Base-by-base conservation (phyloP, 2,329 filamentous ascomycete species). In the Ophiosphaerella korrae region DNA sequence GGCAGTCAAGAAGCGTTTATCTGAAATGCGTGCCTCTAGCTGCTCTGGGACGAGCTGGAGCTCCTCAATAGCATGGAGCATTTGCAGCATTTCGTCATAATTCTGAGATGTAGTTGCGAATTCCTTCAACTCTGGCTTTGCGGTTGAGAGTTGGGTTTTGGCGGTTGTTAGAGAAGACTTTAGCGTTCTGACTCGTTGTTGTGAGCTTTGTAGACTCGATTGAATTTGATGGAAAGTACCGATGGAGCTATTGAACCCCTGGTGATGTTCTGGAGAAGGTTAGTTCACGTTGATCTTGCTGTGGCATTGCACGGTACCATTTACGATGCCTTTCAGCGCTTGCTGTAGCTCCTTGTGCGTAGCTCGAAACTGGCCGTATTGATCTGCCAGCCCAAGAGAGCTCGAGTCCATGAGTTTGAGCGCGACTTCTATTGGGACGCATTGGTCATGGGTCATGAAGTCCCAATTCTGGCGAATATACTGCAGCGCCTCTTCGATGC, bases 201-300 rank as follows among this genome's bases (percentile, higher is more conserved):
- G 94, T 13, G 92, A 96, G 43, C 85, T 81, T 65, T 93, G 89
- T 59, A 99, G 94, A 75, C 91, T 96, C 45, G 87, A 86, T 74
- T 99, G 94, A 55, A 99, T 99, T 75, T 96, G 97, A 79, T 99
- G 95, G 70, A 97, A 99, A 16, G 93, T 97, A 73, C 93, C 94
- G 57, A 99, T 97, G 43, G 93, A 97, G 74, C 91, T 96, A 77
- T 97, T 99, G 82, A 99, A 99, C 40, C 94, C 95, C 74, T 99
- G 94, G 70, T 99, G 93, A 70, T 99, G 93, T 77, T 99, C 93
- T 81, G 51, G 18, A 12, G 3, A 13, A 9, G 23, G 35, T 50
- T 14, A 29, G 12, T 9, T 24, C 14, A 23, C 5, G 31, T 29
- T 24, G 16, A 5, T 3, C 6, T 29, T 14, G 12, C 13, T 9